Percentiles rank a stretch among this genome's conserved stretches.
Evolutionary conservation across 176 grass and related monocot species (phyloP).

Genomic region (Thalia dealbata): DNA sequence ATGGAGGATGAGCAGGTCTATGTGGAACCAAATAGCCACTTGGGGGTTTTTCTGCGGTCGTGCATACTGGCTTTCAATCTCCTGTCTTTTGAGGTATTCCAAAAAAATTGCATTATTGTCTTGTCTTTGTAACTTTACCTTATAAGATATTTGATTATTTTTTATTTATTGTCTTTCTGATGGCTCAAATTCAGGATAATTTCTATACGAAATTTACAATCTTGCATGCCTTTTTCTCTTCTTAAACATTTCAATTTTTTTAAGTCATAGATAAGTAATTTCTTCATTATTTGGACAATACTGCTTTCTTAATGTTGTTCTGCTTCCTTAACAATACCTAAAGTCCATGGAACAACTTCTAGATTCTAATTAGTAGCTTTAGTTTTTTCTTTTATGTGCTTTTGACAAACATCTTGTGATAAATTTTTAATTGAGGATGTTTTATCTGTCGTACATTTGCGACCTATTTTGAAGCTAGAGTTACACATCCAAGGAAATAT

Average conservation of each 20-base stretch:
- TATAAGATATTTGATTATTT: not conserved
- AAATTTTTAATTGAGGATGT: too few species aligned
- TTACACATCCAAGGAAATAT: not conserved
- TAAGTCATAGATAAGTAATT: too few species aligned
- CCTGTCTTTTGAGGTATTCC: conserved; percentile 71
- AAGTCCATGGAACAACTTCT: not conserved
- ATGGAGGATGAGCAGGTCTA: conserved; percentile 48
- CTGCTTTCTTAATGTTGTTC: not conserved
- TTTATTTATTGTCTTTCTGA: not conserved
- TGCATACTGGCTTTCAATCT: conserved; percentile 82
- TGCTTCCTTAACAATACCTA: not conserved
- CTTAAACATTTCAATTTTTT: too few species aligned
- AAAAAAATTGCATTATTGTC: not conserved
- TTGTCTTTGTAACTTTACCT: not conserved
- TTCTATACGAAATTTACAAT: too few species aligned
- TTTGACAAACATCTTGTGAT: too few species aligned
- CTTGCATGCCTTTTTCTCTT: too few species aligned
- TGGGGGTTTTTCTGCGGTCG: conserved; percentile 80
- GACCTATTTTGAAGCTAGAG: too few species aligned
- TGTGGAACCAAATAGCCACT: conserved; percentile 78
- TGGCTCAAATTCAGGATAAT: not conserved
- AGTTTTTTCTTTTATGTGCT: not conserved
- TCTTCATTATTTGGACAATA: not conserved
- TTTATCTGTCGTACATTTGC: too few species aligned
- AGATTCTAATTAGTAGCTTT: not conserved